These are phyloP conservation scores for Mucor mucedo DNA, from an alignment of 371 early-diverging fungal genomes.

Conservation along the genomic window DNA sequence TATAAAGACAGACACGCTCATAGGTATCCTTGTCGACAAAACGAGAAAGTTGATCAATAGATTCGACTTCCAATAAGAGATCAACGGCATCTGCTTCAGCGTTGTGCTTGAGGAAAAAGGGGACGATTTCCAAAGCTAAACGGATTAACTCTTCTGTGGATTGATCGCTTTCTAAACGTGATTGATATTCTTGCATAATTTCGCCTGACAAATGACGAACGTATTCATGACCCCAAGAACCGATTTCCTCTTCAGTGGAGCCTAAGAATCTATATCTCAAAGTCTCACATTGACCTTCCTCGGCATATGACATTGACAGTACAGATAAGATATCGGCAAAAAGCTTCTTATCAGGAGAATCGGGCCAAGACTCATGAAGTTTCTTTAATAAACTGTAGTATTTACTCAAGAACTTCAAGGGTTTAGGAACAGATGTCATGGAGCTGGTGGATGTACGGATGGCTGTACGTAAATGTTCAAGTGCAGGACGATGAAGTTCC, in stretches of 20 bases:
- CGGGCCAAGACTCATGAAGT: conserved; percentile 78
- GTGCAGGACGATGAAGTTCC: conserved; percentile 80
- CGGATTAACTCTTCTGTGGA: conserved; percentile 67
- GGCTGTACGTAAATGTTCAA: conserved; percentile 85
- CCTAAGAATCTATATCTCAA: conserved; percentile 88
- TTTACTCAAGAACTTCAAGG: conserved; percentile 92
- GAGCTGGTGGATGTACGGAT: conserved; percentile 95
- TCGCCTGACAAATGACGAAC: conserved; percentile 94
- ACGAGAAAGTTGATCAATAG: conserved; percentile 73
- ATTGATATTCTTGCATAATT: conserved; percentile 83
- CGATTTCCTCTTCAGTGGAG: conserved; percentile 76
- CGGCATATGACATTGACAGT: conserved; percentile 93
- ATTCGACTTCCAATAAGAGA: conserved; percentile 88
- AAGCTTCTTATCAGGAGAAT: conserved; percentile 77
- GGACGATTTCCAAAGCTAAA: conserved; percentile 85
- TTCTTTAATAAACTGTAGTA: conserved; percentile 79
- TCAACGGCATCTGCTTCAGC: conserved; percentile 98
- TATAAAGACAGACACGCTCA: conserved; percentile 94
- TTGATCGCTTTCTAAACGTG: conserved; percentile 64
- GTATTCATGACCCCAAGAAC: conserved; percentile 99
- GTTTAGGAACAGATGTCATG: conserved; percentile 98
- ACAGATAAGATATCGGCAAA: conserved; percentile 96
- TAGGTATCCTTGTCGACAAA: conserved; percentile 93
- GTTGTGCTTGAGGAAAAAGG: conserved; percentile 90
- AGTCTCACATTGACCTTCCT: conserved; percentile 81